Evolutionary conservation across 164 flowering plant genomes (phyloP).

Genomic region (Nymphaea colorata): DNA sequence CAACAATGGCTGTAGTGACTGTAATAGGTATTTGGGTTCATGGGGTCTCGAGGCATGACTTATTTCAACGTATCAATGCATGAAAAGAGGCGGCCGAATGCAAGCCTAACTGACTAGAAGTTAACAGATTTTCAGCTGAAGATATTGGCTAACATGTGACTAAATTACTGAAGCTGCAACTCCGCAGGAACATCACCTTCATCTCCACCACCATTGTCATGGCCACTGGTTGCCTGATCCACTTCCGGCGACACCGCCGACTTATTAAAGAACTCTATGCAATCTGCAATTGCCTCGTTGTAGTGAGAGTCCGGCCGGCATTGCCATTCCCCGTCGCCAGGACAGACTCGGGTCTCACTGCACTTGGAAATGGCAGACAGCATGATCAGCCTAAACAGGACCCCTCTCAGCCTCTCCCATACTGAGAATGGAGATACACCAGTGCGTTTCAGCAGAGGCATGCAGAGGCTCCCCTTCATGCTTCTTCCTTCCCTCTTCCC

Average conservation of each 20-base stretch:
- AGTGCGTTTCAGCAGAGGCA: constrained; percentile 21
- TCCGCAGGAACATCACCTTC: not conserved
- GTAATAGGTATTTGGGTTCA: too few species aligned
- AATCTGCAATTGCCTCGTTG: constrained; percentile 68
- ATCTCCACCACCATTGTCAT: not conserved
- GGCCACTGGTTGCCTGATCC: not conserved
- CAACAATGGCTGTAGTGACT: too few species aligned
- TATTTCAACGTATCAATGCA: too few species aligned
- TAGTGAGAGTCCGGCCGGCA: constrained; percentile 36
- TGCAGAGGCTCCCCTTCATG: constrained; percentile 19
- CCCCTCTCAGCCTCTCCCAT: constrained; percentile 9
- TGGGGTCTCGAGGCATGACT: too few species aligned
- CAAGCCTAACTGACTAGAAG: too few species aligned
- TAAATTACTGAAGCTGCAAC: not conserved
- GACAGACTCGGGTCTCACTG: not conserved
- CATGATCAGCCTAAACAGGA: constrained; percentile 8
- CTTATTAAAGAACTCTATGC: constrained; percentile 75
- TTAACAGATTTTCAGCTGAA: too few species aligned
- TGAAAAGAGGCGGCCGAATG: too few species aligned
- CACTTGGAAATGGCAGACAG: constrained; percentile 10
- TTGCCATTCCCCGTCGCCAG: not conserved
- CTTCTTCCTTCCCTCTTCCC: constrained; percentile 3
- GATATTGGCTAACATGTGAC: too few species aligned
- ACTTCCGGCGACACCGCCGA: constrained; percentile 11
- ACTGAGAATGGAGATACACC: constrained; percentile 1